Percentiles rank a stretch among this genome's conserved stretches.
Evolutionary conservation across 192 early-diverging fungal genomes (phyloP).

Genomic region (Lobulomyces angularis): DNA sequence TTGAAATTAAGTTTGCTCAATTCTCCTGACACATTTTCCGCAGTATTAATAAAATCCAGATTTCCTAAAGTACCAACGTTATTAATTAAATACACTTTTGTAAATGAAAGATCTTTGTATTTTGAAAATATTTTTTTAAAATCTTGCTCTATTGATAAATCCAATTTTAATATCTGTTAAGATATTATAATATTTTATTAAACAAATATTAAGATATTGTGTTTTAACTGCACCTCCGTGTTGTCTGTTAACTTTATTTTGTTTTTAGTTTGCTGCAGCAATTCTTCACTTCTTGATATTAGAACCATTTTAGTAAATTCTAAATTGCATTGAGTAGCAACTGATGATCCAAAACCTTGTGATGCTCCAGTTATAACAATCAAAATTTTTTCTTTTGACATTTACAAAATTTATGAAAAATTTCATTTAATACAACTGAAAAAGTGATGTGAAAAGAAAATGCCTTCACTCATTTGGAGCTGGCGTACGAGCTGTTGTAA

Average conservation of each 20-base stretch:
- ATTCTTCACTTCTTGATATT: neutral
- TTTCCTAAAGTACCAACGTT: slow-evolving; percentile 65
- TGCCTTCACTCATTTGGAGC: too few relatives aligned
- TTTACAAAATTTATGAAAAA: too few relatives aligned
- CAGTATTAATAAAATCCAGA: slow-evolving; percentile 30
- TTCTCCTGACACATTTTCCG: too few relatives aligned
- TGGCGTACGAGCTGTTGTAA: too few relatives aligned
- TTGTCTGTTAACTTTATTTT: neutral
- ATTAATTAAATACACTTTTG: slow-evolving; percentile 42
- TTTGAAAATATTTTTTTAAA: neutral
- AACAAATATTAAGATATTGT: neutral
- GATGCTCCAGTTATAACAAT: slow-evolving; percentile 26
- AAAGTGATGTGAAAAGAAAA: too few relatives aligned
- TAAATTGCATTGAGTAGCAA: slow-evolving; percentile 6
- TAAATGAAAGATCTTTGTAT: slow-evolving; percentile 3
- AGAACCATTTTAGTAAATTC: neutral
- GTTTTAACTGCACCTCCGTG: too few relatives aligned
- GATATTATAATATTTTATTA: too few relatives aligned
- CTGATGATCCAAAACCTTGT: slow-evolving; percentile 15
- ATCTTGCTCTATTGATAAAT: neutral
- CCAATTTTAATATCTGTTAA: neutral
- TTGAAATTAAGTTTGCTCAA: slow-evolving; percentile 5
- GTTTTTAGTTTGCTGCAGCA: neutral
- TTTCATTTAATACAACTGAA: too few relatives aligned
- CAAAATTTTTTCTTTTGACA: too few relatives aligned